phyloP scores from a whole-genome alignment of 176 grass and related monocot genomes.

The Oryza nivara region DNA sequence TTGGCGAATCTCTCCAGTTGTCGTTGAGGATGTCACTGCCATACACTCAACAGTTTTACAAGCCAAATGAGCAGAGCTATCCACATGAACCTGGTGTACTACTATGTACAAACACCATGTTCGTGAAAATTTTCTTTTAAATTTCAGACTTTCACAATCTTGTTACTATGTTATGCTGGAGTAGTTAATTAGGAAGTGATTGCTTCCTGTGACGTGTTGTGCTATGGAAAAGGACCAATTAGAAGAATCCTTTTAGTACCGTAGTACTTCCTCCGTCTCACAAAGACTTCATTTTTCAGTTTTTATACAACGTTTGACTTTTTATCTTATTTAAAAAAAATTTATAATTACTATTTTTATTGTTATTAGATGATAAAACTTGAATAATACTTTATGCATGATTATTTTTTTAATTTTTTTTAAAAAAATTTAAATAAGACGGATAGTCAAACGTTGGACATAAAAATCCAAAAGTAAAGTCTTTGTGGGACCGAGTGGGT shows the following conservation, averaged over 20 bases:
- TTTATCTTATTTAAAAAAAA: too few species aligned
- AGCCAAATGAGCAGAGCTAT: background rate
- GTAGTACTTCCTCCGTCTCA: too few species aligned
- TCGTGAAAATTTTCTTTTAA: background rate
- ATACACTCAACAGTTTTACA: background rate
- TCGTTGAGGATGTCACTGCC: conserved; percentile 11
- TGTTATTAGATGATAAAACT: too few species aligned
- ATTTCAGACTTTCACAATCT: background rate
- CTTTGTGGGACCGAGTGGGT: too few species aligned
- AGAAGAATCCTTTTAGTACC: background rate
- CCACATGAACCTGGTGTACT: background rate
- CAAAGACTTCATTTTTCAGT: too few species aligned
- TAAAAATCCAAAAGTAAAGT: too few species aligned
- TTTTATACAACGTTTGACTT: too few species aligned
- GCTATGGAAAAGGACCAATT: background rate
- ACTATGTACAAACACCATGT: background rate
- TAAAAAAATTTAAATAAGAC: too few species aligned
- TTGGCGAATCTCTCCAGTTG: conserved; percentile 68
- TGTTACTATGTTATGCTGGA: background rate
- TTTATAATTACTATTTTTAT: too few species aligned
- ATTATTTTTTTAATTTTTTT: too few species aligned
- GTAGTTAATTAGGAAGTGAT: background rate
- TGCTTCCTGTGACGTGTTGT: background rate
- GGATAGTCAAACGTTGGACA: too few species aligned
- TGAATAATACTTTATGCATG: too few species aligned